A percentile compares a stretch with the other conserved stretches of the same genome.
These are phyloP conservation scores for Uncinocarpus reesii DNA, from an alignment of 2,329 filamentous ascomycete species.

Conservation along the genomic window DNA sequence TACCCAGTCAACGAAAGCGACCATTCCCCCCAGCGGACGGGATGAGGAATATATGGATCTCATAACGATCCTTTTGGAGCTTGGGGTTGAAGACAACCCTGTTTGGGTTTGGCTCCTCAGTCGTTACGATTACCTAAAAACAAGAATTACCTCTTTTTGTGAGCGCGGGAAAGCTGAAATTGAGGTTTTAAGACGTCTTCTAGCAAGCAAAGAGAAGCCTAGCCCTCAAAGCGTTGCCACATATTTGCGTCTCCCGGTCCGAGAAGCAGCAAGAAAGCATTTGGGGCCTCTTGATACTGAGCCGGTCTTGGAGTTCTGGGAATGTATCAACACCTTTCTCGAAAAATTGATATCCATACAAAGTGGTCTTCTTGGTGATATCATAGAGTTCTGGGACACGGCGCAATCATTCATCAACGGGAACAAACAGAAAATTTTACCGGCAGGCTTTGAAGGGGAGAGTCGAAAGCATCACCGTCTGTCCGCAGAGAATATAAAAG, in stretches of 20 bases:
- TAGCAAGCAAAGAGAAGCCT: slow-evolving; percentile 65
- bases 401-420: slow-evolving; percentile 83
- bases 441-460: slow-evolving; percentile 69
- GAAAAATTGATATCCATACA: slow-evolving; percentile 60
- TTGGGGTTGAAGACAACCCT: slow-evolving; percentile 90
- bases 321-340: slow-evolving; percentile 68
- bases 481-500: slow-evolving; percentile 56
- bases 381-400: slow-evolving; percentile 89
- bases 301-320: slow-evolving; percentile 84
- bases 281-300: slow-evolving; percentile 61
- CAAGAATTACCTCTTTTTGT: slow-evolving; percentile 66
- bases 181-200: slow-evolving; percentile 72
- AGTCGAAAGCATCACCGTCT: slow-evolving; percentile 73
- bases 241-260: slow-evolving; percentile 63
- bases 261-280: slow-evolving; percentile 54
- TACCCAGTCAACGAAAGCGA: slow-evolving; percentile 49
- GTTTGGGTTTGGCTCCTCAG: slow-evolving; percentile 94
- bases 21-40: slow-evolving; percentile 42
- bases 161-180: slow-evolving; percentile 87
- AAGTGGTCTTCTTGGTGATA: slow-evolving; percentile 74
- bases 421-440: slow-evolving; percentile 67
- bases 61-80: slow-evolving; percentile 77
- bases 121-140: slow-evolving; percentile 78
- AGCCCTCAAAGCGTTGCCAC: slow-evolving; percentile 58
- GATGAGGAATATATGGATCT: slow-evolving; percentile 84